Evolutionary conservation across 1,284 basidiomycete genomes (phyloP).

Genomic region (Ceratobasidium sp.): DNA sequence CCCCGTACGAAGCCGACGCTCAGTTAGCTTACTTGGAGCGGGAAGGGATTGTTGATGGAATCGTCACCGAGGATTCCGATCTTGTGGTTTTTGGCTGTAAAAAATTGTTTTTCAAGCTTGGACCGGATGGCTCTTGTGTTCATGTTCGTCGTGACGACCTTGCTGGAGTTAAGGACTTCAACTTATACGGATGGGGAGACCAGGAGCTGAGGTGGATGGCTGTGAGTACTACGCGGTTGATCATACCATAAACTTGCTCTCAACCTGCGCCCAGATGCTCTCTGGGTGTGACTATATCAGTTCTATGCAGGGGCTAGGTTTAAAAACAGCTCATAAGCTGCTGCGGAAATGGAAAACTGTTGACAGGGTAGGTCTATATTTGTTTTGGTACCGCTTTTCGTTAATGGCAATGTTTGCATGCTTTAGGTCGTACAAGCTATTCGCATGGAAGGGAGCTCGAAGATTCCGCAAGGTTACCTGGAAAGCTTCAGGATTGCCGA

Average conservation of each 20-base stretch:
- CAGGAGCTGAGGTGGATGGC: slow-evolving; percentile 93
- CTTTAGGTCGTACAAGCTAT: slow-evolving; percentile 69
- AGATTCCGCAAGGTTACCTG: slow-evolving; percentile 81
- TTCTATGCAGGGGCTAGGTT: slow-evolving; percentile 91
- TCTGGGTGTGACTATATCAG: slow-evolving; percentile 98
- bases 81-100: slow-evolving; percentile 95
- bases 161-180: slow-evolving; percentile 75
- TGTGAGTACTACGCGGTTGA: slow-evolving; percentile 49
- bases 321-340: slow-evolving; percentile 92
- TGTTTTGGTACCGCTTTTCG: neutral
- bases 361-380: slow-evolving; percentile 68
- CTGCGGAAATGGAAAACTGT: slow-evolving; percentile 87
- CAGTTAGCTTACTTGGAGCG: slow-evolving; percentile 94
- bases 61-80: slow-evolving; percentile 98
- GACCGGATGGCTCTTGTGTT: slow-evolving; percentile 79
- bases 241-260: neutral
- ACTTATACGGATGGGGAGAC: slow-evolving; percentile 89
- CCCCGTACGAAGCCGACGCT: slow-evolving; percentile 98
- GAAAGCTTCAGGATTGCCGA: slow-evolving; percentile 78
- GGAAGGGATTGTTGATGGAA: slow-evolving; percentile 84
- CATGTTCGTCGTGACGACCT: slow-evolving; percentile 85
- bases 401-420: slow-evolving; percentile 40
- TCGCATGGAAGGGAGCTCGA: slow-evolving; percentile 85
- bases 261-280: slow-evolving; percentile 66
- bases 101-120: slow-evolving; percentile 88